Conservation (phyloP, 768 basidiomycete genomes). For the Daedaleopsis sinensis region DNA sequence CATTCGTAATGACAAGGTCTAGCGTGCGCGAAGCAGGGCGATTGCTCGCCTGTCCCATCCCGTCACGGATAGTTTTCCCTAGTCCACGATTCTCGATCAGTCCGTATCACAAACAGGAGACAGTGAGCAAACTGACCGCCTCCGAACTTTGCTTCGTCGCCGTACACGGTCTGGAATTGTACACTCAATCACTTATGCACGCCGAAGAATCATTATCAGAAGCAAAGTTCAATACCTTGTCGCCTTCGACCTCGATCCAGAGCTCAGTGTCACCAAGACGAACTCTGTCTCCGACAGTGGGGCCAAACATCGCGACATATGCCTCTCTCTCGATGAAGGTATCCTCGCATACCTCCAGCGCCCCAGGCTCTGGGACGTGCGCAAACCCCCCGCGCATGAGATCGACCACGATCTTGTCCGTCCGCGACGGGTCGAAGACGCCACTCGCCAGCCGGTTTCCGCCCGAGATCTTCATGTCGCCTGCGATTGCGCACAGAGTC, state of each 20-base stretch:
- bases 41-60: slow-evolving; percentile 92
- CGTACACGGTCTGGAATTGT: slow-evolving; percentile 70
- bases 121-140: slow-evolving; percentile 57
- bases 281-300: slow-evolving; percentile 88
- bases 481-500: slow-evolving; percentile 77
- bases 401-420: slow-evolving; percentile 48
- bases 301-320: slow-evolving; percentile 95
- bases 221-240: slow-evolving; percentile 50
- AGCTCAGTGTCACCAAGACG: slow-evolving; percentile 87
- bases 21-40: slow-evolving; percentile 66
- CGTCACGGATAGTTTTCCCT: slow-evolving; percentile 95
- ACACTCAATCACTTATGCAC: no score
- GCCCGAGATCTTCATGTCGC: slow-evolving; percentile 70
- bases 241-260: slow-evolving; percentile 92
- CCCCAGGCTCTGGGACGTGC: slow-evolving; percentile 69
- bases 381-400: slow-evolving; percentile 67
- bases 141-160: slow-evolving; percentile 97
- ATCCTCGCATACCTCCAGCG: slow-evolving; percentile 50
- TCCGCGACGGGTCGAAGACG: slow-evolving; percentile 45
- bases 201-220: no score
- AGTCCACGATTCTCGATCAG: no score
- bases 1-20: slow-evolving; percentile 95
- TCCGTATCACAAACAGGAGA: no score
- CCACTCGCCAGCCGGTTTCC: slow-evolving; percentile 76
- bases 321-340: slow-evolving; percentile 65